Base-by-base conservation (phyloP, 495 filamentous ascomycete genomes). In the Parathielavia hyrcaniae region DNA sequence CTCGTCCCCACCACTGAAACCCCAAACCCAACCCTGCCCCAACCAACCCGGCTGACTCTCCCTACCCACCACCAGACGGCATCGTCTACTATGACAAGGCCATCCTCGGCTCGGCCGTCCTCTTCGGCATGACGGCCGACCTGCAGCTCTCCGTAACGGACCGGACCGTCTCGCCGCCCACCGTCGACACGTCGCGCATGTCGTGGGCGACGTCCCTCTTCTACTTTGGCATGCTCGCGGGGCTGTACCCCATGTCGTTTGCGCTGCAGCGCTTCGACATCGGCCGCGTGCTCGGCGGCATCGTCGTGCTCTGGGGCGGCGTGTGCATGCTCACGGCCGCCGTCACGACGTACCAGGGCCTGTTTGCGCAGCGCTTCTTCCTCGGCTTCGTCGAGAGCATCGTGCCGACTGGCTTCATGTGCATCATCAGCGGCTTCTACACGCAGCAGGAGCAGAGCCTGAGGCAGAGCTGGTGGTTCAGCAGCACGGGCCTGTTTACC, bases 21-120 rank as follows among this genome's bases (percentile, higher is more conserved):
- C 34, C 12, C 17, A 8, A 7, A 38, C 54, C 50, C 20, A 22
- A 20, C 17, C 32, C 20, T 11, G 5, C 16, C 2, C 20, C 23
- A 0, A 13, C 48, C 17, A 43, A 39, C 32, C 20, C 22, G 3
- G n/a, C 26, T 13, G 1, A 30, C 1, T 19, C 45, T 4, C 2
- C 17, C 23, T n/a, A 20, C n/a, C 34, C 19, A 8, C 32, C 63
- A 56, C 17, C 44, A 69, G 71, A 89, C 73, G 86, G 86, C 12
- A 74, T 90, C 48, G 85, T 89, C 8, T 90, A 89, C 67, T 89
- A 87, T 64, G 87, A 90, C 68, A 90, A 89, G 68, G 86, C 86
- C 7, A 88, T 90, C 55, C 69, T 89, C 6, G 86, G 86, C n/a
- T 79, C 80, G 53, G 86, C 86, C 0, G 78, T 80, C 11, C 76